These are phyloP conservation scores for Colletotrichum costaricense DNA, from an alignment of 2,329 filamentous ascomycete species.

Conservation along the genomic window DNA sequence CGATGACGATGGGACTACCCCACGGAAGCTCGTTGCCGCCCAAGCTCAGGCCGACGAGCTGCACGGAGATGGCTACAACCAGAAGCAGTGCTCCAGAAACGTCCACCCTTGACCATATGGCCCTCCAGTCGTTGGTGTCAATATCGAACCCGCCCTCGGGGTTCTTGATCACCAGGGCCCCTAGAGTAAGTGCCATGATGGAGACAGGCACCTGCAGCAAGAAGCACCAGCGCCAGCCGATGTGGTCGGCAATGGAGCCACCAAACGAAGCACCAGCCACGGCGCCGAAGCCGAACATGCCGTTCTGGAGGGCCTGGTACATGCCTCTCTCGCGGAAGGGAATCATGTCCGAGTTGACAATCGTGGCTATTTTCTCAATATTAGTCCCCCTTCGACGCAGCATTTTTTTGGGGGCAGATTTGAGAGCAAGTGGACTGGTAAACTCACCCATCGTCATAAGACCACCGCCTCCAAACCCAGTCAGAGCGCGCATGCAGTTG, in stretches of 20 bases:
- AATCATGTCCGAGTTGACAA: conserved; percentile 74
- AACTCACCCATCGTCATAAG: conserved; percentile 74
- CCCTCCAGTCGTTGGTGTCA: conserved; percentile 44
- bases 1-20: conserved; percentile 60
- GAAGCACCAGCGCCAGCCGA: conserved; percentile 78
- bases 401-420: too few relatives aligned
- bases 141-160: conserved; percentile 46
- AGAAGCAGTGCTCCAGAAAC: conserved; percentile 67
- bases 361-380: conserved; percentile 44
- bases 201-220: conserved; percentile 71
- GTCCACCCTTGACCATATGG: conserved; percentile 67
- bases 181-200: conserved; percentile 63
- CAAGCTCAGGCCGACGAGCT: conserved; percentile 65
- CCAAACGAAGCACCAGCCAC: conserved; percentile 73
- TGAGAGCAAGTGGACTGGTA: not conserved
- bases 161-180: conserved; percentile 63
- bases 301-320: conserved; percentile 72
- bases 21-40: conserved; percentile 68
- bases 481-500: conserved; percentile 73
- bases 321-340: conserved; percentile 65
- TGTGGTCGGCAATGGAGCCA: conserved; percentile 70
- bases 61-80: conserved; percentile 67
- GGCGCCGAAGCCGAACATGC: conserved; percentile 70
- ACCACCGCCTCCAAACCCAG: conserved; percentile 77
- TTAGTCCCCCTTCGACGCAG: not conserved